Conservation (phyloP, 441 rosid genomes). For the Corymbia calophylla region DNA sequence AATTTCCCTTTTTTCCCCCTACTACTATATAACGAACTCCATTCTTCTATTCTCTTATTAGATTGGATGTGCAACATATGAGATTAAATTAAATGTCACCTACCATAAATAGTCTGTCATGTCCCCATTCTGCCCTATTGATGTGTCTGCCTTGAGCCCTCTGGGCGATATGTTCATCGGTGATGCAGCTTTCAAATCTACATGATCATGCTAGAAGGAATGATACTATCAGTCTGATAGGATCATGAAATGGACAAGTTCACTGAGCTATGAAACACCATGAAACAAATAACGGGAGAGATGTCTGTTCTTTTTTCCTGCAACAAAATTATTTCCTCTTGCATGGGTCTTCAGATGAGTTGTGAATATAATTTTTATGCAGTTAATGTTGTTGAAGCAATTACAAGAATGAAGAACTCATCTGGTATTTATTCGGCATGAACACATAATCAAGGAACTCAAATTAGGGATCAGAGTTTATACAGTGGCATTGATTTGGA, state of each 20-base stretch:
- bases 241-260: not conserved
- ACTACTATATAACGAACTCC: not conserved
- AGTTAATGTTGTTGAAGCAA: not conserved
- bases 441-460: not conserved
- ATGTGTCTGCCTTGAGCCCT: not conserved
- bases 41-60: not conserved
- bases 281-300: not conserved
- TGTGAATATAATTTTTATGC: not conserved
- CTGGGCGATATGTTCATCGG: not conserved
- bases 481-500: not conserved
- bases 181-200: not conserved
- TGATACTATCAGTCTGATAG: not conserved
- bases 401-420: not conserved
- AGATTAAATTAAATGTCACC: not conserved
- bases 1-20: not conserved
- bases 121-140: not conserved
- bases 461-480: not conserved
- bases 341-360: not conserved
- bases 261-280: not conserved
- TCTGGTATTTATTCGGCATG: not conserved
- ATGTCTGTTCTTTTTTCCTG: not conserved
- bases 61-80: not conserved
- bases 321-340: not conserved
- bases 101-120: not conserved
- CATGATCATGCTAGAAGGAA: not conserved